phyloP scores from a whole-genome alignment of 148 eudicot genomes.

The Oxyria digyna region DNA sequence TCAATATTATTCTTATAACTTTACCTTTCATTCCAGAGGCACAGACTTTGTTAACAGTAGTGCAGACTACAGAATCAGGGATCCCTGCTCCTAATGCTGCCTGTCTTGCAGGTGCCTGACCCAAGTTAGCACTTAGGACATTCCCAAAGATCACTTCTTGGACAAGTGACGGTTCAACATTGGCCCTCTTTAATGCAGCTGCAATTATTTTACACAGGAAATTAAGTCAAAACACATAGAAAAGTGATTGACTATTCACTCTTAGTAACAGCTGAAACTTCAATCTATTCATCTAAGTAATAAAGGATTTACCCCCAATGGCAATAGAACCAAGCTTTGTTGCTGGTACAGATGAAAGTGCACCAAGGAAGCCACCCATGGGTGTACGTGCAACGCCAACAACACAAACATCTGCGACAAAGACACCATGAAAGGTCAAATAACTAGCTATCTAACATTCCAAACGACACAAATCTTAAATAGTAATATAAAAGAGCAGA shows the following conservation, averaged over 20 bases:
- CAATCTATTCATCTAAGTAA: neutral
- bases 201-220: constrained; percentile 11
- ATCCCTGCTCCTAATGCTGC: constrained; percentile 97
- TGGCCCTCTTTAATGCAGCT: constrained; percentile 92
- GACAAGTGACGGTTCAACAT: constrained; percentile 84
- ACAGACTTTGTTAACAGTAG: constrained; percentile 95
- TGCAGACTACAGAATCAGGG: constrained; percentile 68
- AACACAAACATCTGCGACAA: constrained; percentile 73
- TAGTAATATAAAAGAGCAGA: neutral
- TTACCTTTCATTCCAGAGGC: constrained; percentile 98
- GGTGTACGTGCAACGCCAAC: constrained; percentile 99
- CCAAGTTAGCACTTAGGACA: constrained; percentile 91
- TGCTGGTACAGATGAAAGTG: constrained; percentile 77
- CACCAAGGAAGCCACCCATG: constrained; percentile 90
- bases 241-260: neutral
- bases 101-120: constrained; percentile 98
- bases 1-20: neutral
- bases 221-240: neutral
- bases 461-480: neutral
- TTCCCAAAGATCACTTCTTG: constrained; percentile 92
- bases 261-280: neutral
- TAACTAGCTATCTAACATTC: constrained; percentile 2
- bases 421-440: constrained; percentile 4
- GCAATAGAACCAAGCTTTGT: constrained; percentile 89
- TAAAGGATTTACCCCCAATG: constrained; percentile 47